Percentiles rank a stretch among this genome's conserved stretches.
Conservation (phyloP, 495 filamentous ascomycete genomes). For the Penicillium verhagenii region DNA sequence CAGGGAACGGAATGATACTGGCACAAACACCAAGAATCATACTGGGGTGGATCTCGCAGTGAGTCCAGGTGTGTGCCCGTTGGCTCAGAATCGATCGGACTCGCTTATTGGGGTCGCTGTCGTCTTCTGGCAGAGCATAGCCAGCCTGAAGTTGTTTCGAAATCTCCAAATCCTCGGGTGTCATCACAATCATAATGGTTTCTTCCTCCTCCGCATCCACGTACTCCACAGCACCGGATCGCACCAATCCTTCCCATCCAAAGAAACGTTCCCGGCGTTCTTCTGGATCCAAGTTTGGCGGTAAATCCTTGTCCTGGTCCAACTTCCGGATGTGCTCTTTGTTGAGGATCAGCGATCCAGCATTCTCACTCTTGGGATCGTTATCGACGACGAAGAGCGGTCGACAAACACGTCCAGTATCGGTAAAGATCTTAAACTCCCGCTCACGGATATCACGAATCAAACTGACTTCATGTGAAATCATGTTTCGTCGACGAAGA, state of each 20-base stretch:
- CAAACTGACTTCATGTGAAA: conserved; percentile 86
- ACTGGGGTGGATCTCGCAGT: conserved; percentile 98
- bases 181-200: conserved; percentile 98
- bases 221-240: conserved; percentile 83
- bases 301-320: conserved; percentile 66
- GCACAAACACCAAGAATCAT: conserved; percentile 98
- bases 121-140: conserved; percentile 59
- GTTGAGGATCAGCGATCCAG: conserved; percentile 76
- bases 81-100: conserved; percentile 82
- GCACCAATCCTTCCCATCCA: conserved; percentile 83
- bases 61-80: conserved; percentile 84
- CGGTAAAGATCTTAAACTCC: conserved; percentile 98
- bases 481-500: conserved; percentile 72
- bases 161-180: conserved; percentile 86
- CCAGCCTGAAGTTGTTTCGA: conserved; percentile 64
- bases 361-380: conserved; percentile 61
- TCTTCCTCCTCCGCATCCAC: conserved; percentile 98
- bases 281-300: conserved; percentile 53
- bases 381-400: conserved; percentile 90
- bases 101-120: conserved; percentile 69
- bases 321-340: conserved; percentile 73
- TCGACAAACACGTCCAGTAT: conserved; percentile 90
- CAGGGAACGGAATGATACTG: conserved; percentile 98
- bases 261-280: conserved; percentile 63
- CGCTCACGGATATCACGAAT: conserved; percentile 93